Evolutionary conservation across 2,329 filamentous ascomycete species (phyloP), one percentile per base, ranked within the genome.

Genomic region (Colletotrichum gloeosporioides): DNA sequence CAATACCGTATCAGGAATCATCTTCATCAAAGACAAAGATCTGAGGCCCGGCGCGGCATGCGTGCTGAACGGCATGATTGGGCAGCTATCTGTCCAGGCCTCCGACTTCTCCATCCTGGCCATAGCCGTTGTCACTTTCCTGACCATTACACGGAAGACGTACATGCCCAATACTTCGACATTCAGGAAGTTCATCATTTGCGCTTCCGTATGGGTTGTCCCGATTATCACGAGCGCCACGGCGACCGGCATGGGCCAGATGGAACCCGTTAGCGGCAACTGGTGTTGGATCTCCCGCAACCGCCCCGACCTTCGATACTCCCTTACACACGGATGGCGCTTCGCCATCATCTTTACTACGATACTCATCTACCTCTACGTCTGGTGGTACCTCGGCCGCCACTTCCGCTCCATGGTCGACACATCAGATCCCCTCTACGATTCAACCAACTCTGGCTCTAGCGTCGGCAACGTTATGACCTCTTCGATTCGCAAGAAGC

Each of bases 281-380:
- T 89, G 87, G 87, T 88, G 87, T 79, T 89, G 87, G 87, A 88
- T 89, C 74, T 80, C 82, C 15, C 77, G 80, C 15, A 77, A 81
- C 4, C 80, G 83, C n/a, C 78, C 81, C 31, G 84, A 83, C 15
- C 81, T 88, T n/a, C 84, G 87, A 31, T 89, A 88, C 73, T 83
- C 80, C 3, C 81, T 89, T 65, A 86, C 85, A 0, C 87, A 89
- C 72, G 86, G 84, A 55, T 88, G 87, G 87, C 84, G 87, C 8
- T 83, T 88, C 66, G 81, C 83, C 18, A 85, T 88, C 53, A 86
- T 88, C 67, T 76, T 85, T 49, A 79, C 79, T 9, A 86, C 85
- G 1, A 82, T 88, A 22, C 79, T 75, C 44, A 86, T 87, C 25
- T 88, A 88, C 73, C 79, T 82, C 2, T 87, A 86, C 70, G 83